These are phyloP conservation scores for Ilex aquifolium DNA, from an alignment of 257 asterid genomes.

Conservation along the genomic window DNA sequence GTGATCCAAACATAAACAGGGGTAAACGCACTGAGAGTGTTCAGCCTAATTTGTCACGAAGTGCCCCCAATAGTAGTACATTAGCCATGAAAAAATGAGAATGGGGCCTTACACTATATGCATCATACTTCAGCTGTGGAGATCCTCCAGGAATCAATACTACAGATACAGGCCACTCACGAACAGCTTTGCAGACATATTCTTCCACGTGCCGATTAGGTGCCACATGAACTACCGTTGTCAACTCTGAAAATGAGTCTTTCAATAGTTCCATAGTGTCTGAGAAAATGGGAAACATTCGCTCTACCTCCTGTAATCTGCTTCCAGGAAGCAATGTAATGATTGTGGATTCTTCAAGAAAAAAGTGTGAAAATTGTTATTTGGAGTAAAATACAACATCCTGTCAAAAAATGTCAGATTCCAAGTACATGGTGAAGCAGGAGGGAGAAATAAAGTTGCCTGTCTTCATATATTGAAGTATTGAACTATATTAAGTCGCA, in stretches of 20 bases:
- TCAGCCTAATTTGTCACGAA: no score
- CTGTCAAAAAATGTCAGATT: background rate
- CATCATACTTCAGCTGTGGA: conserved; percentile 43
- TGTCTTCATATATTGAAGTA: background rate
- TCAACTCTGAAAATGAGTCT: conserved; percentile 38
- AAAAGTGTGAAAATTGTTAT: background rate
- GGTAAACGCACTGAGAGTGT: no score
- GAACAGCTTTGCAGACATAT: conserved; percentile 35
- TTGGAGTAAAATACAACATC: background rate
- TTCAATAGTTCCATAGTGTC: conserved; percentile 50
- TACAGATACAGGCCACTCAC: conserved; percentile 59
- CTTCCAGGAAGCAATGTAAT: conserved; percentile 93
- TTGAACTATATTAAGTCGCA: background rate
- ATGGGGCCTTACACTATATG: conserved; percentile 65
- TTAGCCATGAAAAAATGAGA: background rate
- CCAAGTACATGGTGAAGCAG: background rate
- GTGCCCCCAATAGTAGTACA: background rate
- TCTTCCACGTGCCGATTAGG: conserved; percentile 73
- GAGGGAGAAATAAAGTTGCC: background rate
- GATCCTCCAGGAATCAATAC: conserved; percentile 65
- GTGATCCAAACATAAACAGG: no score
- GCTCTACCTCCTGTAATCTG: conserved; percentile 84
- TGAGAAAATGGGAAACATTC: conserved; percentile 76
- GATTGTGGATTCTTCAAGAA: conserved; percentile 51
- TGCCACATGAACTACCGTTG: conserved; percentile 70